These are phyloP conservation scores for Leptographium lundbergii DNA, from an alignment of 2,329 filamentous ascomycete genomes.

Conservation along the genomic window DNA sequence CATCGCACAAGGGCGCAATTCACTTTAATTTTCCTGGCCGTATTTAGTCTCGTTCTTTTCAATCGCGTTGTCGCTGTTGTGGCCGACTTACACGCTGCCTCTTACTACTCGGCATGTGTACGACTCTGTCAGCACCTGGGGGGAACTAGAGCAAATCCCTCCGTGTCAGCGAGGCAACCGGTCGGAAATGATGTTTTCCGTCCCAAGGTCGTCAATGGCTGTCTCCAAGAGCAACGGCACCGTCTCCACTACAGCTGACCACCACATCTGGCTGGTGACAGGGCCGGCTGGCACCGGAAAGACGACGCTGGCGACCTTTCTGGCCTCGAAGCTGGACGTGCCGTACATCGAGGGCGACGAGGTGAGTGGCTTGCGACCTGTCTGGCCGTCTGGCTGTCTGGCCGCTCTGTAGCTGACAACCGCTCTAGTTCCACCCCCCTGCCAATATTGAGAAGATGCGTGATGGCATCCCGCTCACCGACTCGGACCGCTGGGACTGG, in stretches of 20 bases:
- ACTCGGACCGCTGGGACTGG: constrained; percentile 97
- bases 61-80: neutral
- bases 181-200: neutral
- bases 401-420: neutral
- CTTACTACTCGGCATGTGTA: neutral
- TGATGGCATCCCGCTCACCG: constrained; percentile 69
- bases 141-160: neutral
- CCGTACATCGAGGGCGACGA: constrained; percentile 70
- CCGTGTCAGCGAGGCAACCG: neutral
- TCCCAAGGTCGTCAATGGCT: neutral
- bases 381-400: neutral
- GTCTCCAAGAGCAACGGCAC: neutral
- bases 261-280: constrained; percentile 72
- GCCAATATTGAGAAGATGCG: constrained; percentile 89
- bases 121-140: neutral
- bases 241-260: constrained; percentile 16
- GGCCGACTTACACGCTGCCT: neutral
- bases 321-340: constrained; percentile 48
- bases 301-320: constrained; percentile 56
- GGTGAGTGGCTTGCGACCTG: constrained; percentile 29
- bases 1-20: neutral
- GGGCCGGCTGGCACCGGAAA: constrained; percentile 72
- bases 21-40: neutral
- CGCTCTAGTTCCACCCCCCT: constrained; percentile 53
- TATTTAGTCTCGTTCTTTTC: neutral